Evolutionary conservation across 2,329 filamentous ascomycete species (phyloP).

Genomic region (Pseudofabraea citricarpa): DNA sequence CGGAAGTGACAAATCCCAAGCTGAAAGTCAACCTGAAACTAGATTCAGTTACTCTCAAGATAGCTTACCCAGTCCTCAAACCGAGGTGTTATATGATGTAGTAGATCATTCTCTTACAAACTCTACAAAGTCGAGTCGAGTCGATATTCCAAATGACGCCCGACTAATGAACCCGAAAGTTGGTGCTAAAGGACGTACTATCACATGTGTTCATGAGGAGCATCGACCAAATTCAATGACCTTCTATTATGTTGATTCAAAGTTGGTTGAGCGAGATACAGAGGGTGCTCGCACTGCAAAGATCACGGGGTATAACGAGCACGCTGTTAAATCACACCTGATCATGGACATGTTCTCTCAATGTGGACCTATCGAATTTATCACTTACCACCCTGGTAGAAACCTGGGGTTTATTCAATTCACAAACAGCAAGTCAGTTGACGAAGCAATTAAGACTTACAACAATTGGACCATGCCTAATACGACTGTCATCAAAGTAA

Average conservation of each 20-base stretch:
- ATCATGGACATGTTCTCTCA: neutral
- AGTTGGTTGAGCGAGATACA: neutral
- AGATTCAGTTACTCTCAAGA: neutral
- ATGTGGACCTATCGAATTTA: neutral
- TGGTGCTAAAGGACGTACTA: neutral
- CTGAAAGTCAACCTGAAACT: no score
- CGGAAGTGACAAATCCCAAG: no score
- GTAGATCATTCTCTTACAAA: neutral
- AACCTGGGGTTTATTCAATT: neutral
- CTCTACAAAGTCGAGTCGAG: neutral
- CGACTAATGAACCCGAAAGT: neutral
- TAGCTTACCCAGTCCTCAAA: neutral
- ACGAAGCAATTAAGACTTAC: neutral
- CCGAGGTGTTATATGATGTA: neutral
- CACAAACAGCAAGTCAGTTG: neutral
- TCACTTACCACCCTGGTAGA: neutral
- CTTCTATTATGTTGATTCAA: neutral
- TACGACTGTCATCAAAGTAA: neutral
- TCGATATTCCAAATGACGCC: neutral
- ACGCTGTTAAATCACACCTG: neutral
- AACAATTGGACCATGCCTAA: neutral
- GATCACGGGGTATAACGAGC: neutral
- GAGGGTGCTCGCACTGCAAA: neutral
- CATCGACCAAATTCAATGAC: neutral
- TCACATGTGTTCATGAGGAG: neutral